These are phyloP conservation scores for Rhizopogon roseolus DNA, from an alignment of 768 basidiomycete species.

Conservation along the genomic window DNA sequence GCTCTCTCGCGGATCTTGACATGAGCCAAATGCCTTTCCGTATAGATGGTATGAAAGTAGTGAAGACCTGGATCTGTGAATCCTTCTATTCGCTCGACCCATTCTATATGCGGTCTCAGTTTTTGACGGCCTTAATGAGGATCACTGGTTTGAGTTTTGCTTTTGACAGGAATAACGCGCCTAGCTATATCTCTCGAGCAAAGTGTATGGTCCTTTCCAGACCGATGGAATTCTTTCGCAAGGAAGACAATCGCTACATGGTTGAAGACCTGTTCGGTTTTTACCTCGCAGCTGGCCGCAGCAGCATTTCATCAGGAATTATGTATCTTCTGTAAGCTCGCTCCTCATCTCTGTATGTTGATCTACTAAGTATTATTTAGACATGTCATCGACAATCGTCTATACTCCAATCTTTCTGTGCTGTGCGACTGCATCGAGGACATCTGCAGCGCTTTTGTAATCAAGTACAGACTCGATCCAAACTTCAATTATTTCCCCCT, in stretches of 20 bases:
- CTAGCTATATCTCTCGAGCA: slow-evolving; percentile 30
- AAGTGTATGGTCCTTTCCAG: slow-evolving; percentile 16
- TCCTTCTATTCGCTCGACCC: slow-evolving; percentile 30
- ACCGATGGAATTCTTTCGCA: slow-evolving; percentile 2
- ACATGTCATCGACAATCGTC: slow-evolving; percentile 32
- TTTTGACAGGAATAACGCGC: slow-evolving; percentile 32
- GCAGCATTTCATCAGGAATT: slow-evolving; percentile 31
- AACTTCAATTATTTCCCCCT: slow-evolving; percentile 12
- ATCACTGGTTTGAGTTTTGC: slow-evolving; percentile 31
- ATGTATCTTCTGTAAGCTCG: slow-evolving; percentile 3
- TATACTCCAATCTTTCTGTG: slow-evolving; percentile 40
- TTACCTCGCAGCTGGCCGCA: slow-evolving; percentile 21
- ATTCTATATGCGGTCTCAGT: slow-evolving; percentile 8
- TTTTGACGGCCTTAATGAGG: slow-evolving; percentile 38
- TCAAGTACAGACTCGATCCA: slow-evolving; percentile 26
- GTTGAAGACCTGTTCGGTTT: slow-evolving; percentile 27
- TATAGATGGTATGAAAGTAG: slow-evolving; percentile 27
- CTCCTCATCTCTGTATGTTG: neutral
- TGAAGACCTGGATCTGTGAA: slow-evolving; percentile 43
- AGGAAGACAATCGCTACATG: slow-evolving; percentile 17
- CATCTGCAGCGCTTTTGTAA: slow-evolving; percentile 36
- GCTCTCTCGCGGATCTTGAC: slow-evolving; percentile 34
- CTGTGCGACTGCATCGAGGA: slow-evolving; percentile 50
- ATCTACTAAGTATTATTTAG: slow-evolving; percentile 22
- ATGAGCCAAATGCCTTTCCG: slow-evolving; percentile 35